Conservation (phyloP, 768 basidiomycete genomes). For the Suillus sp. region DNA sequence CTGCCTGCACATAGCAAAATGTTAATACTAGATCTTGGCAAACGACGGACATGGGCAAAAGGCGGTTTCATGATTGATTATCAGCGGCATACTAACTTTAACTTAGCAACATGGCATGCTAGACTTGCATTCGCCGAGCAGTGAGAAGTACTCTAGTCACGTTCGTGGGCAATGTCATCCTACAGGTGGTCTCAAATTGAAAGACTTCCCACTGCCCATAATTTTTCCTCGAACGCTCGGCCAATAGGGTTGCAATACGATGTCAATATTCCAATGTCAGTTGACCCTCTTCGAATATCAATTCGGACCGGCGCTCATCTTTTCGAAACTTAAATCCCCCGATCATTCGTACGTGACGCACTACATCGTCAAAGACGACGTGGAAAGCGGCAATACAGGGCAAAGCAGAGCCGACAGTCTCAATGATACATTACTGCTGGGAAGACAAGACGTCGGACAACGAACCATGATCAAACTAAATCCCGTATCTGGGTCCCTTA, state of each 20-base stretch:
- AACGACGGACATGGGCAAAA: background rate
- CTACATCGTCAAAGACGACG: background rate
- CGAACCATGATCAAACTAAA: background rate
- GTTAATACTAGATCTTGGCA: no score
- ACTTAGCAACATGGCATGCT: background rate
- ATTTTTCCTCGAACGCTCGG: background rate
- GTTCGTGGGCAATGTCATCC: background rate
- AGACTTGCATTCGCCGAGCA: background rate
- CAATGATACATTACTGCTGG: background rate
- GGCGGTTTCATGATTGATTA: background rate
- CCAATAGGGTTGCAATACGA: background rate
- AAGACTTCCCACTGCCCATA: background rate
- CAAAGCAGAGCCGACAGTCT: background rate
- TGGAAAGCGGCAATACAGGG: background rate
- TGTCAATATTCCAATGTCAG: background rate
- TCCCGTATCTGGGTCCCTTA: background rate
- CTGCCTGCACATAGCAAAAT: background rate
- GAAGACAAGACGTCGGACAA: background rate
- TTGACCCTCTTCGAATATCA: background rate
- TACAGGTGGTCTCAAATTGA: background rate
- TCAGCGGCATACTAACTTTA: background rate
- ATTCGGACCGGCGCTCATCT: background rate
- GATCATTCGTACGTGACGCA: background rate
- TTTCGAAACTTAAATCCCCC: background rate
- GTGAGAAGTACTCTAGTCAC: background rate